Evolutionary conservation across 1,139 yeast species (phyloP).

Genomic region (Candida albicans): DNA sequence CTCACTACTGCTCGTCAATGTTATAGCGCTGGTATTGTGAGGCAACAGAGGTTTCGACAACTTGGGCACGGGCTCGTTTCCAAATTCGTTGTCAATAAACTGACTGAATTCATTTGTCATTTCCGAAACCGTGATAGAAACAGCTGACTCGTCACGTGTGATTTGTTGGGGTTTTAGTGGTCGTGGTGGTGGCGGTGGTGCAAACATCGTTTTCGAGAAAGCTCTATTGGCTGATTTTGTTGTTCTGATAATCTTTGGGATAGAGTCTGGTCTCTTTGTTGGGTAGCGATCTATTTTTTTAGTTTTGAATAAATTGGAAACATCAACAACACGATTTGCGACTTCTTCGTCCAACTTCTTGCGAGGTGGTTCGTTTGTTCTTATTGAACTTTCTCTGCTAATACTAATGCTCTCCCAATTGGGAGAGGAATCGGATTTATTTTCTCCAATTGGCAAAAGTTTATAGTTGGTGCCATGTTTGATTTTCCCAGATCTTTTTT

Average conservation of each 20-base stretch:
- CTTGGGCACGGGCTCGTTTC: conserved; percentile 4
- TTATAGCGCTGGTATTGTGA: conserved; percentile 11
- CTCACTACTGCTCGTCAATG: conserved; percentile 19
- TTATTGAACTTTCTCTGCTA: conserved; percentile 13
- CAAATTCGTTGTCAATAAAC: conserved; percentile 27
- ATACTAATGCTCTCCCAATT: conserved; percentile 34
- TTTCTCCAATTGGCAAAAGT: conserved; percentile 2
- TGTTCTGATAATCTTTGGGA: not conserved
- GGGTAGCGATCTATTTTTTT: not conserved
- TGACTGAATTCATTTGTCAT: conserved; percentile 31
- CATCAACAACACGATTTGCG: conserved; percentile 3
- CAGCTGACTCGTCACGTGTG: conserved; percentile 21
- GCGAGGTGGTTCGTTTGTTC: not conserved
- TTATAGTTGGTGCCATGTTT: conserved; percentile 1
- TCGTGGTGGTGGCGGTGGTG: not conserved
- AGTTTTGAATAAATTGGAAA: not conserved
- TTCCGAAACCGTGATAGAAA: conserved; percentile 33
- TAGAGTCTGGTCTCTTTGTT: not conserved
- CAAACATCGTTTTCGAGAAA: not conserved
- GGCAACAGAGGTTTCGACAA: conserved; percentile 5
- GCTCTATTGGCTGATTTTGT: not conserved
- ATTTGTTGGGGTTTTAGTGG: conserved; percentile 1
- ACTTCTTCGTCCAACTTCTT: not conserved
- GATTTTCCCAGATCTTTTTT: conserved; percentile 1
- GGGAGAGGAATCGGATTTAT: conserved; percentile 12